These are phyloP conservation scores for Podosphaera aphanis DNA, from an alignment of 2,329 filamentous ascomycete genomes.

Conservation along the genomic window DNA sequence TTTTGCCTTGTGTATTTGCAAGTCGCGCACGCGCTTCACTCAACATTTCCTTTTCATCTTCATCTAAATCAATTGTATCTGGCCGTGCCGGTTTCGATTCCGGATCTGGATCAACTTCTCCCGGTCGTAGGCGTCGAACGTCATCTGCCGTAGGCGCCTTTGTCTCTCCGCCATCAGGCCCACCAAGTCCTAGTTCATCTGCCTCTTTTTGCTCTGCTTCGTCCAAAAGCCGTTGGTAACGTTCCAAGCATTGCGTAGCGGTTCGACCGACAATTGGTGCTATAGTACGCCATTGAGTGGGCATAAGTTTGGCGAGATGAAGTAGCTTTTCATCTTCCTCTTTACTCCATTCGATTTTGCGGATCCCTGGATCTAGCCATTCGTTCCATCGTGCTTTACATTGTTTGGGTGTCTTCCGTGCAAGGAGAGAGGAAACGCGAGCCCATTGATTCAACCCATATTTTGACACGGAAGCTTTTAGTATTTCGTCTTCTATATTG, in stretches of 20 bases:
- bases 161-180: slow-evolving; percentile 68
- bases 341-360: slow-evolving; percentile 97
- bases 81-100: slow-evolving; percentile 89
- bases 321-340: slow-evolving; percentile 96
- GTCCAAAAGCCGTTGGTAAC: slow-evolving; percentile 88
- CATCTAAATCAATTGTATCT: slow-evolving; percentile 92
- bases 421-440: slow-evolving; percentile 86
- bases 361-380: slow-evolving; percentile 94
- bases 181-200: slow-evolving; percentile 57
- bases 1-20: slow-evolving; percentile 96
- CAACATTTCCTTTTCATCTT: slow-evolving; percentile 98
- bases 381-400: slow-evolving; percentile 97
- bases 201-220: slow-evolving; percentile 80
- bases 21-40: slow-evolving; percentile 89
- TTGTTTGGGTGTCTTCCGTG: slow-evolving; percentile 94
- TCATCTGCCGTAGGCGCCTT: slow-evolving; percentile 79
- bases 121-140: slow-evolving; percentile 66
- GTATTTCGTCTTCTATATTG: slow-evolving; percentile 77
- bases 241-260: slow-evolving; percentile 87
- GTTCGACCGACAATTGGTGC: slow-evolving; percentile 90
- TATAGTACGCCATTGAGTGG: slow-evolving; percentile 97
- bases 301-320: slow-evolving; percentile 94
- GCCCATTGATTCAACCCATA: slow-evolving; percentile 97
- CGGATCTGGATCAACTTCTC: slow-evolving; percentile 89
- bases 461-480: slow-evolving; percentile 72